Conservation (phyloP, 441 rosid genomes). For the Euphorbia celastroides region DNA sequence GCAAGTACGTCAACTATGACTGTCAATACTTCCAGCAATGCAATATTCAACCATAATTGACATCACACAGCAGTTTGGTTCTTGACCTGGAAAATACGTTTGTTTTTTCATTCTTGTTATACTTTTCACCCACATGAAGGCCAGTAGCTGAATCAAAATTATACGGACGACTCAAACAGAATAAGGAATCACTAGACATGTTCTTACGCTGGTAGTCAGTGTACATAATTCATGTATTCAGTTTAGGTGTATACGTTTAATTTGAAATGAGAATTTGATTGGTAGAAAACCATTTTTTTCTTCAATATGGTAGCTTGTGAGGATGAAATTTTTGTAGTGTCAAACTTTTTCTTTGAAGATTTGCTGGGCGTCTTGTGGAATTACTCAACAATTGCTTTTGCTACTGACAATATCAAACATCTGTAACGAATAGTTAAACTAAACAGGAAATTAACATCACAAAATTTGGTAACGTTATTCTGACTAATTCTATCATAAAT, state of each 20-base stretch:
- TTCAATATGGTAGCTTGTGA: neutral
- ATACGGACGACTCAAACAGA: slow-evolving; percentile 16
- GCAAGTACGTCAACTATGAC: slow-evolving; percentile 47
- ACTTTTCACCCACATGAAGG: slow-evolving; percentile 10
- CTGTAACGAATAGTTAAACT: no score
- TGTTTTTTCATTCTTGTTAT: slow-evolving; percentile 26
- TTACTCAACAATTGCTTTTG: no score
- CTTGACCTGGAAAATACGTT: slow-evolving; percentile 12
- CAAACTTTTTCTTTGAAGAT: no score
- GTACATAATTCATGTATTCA: slow-evolving; percentile 26
- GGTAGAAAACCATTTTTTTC: neutral
- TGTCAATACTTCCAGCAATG: slow-evolving; percentile 65
- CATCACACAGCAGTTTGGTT: slow-evolving; percentile 8
- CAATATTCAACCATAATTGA: slow-evolving; percentile 62
- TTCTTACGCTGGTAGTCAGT: slow-evolving; percentile 11
- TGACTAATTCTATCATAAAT: no score
- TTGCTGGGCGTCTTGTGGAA: no score
- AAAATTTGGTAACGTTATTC: no score
- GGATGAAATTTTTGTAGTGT: neutral
- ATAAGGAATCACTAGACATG: slow-evolving; percentile 17
- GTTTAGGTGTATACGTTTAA: slow-evolving; percentile 7
- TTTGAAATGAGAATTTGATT: neutral
- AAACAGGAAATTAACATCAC: no score
- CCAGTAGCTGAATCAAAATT: slow-evolving; percentile 25
- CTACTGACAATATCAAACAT: no score